A percentile compares a stretch with the other conserved stretches of the same genome.
Evolutionary conservation across 768 basidiomycete genomes (phyloP).

Genomic region (Collybiopsis luxurians): DNA sequence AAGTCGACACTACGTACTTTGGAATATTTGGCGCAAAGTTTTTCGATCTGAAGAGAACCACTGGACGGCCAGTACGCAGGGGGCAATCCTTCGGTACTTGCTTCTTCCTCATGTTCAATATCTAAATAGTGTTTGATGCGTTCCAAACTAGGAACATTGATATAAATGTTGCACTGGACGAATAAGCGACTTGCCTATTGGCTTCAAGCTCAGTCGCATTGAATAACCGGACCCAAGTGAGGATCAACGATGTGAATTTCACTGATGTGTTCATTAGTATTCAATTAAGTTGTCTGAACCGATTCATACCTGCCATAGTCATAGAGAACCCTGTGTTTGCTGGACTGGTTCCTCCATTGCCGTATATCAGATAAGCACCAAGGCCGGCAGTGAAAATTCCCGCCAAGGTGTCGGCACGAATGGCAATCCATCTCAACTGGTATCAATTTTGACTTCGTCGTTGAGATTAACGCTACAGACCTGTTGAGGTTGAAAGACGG

Average conservation of each 20-base stretch:
- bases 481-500: constrained; percentile 54
- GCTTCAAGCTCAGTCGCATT: constrained; percentile 45
- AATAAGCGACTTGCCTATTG: constrained; percentile 34
- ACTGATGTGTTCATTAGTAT: constrained; percentile 24
- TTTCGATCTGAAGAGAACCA: constrained; percentile 51
- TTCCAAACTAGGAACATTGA: constrained; percentile 46
- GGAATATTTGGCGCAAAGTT: constrained; percentile 55
- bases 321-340: constrained; percentile 51
- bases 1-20: no score
- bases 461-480: neutral
- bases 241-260: constrained; percentile 52
- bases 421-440: constrained; percentile 27
- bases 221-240: constrained; percentile 43
- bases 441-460: neutral
- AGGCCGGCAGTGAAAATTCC: constrained; percentile 51
- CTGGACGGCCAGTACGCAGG: constrained; percentile 68
- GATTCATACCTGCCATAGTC: constrained; percentile 43
- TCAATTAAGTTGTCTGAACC: neutral
- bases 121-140: constrained; percentile 67
- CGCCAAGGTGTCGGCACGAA: constrained; percentile 59
- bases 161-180: neutral
- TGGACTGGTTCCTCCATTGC: constrained; percentile 32
- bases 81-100: constrained; percentile 40
- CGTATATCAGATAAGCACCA: constrained; percentile 55
- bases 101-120: constrained; percentile 54